Conservation (phyloP, 2,329 filamentous ascomycete genomes). For the Xylaria arbuscula region DNA sequence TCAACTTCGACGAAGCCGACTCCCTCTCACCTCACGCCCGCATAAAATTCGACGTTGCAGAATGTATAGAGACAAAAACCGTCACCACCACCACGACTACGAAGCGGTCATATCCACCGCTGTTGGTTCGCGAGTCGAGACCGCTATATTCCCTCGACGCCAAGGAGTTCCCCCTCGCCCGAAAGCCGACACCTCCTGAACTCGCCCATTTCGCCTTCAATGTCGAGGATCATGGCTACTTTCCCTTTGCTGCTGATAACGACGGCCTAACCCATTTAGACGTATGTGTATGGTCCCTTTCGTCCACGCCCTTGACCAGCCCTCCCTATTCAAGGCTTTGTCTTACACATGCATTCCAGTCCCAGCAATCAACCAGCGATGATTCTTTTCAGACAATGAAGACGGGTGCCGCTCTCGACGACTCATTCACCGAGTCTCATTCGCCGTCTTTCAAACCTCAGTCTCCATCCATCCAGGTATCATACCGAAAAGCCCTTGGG, state of each 20-base stretch:
- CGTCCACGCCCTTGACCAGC: constrained; percentile 17
- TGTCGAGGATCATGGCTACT: constrained; percentile 68
- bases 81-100: constrained; percentile 95
- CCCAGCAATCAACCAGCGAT: constrained; percentile 42
- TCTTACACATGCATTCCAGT: constrained; percentile 44
- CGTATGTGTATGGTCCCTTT: constrained; percentile 38
- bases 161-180: constrained; percentile 90
- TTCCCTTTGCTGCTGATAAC: constrained; percentile 46
- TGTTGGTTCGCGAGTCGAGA: constrained; percentile 79
- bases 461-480: constrained; percentile 43
- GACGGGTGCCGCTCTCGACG: constrained; percentile 49
- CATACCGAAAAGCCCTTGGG: constrained; percentile 50
- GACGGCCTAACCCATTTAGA: constrained; percentile 36
- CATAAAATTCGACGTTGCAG: constrained; percentile 68
- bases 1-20: constrained; percentile 59
- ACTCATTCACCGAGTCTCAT: constrained; percentile 46
- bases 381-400: constrained; percentile 47
- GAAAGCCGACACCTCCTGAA: constrained; percentile 81
- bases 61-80: constrained; percentile 75
- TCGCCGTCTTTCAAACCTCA: constrained; percentile 44
- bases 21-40: constrained; percentile 53
- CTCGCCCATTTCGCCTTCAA: constrained; percentile 82
- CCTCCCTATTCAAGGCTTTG: constrained; percentile 20
- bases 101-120: constrained; percentile 84
- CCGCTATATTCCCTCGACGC: constrained; percentile 79